These are phyloP conservation scores for Suhomyces wounanorum DNA, from an alignment of 1,139 yeast genomes.

Conservation along the genomic window DNA sequence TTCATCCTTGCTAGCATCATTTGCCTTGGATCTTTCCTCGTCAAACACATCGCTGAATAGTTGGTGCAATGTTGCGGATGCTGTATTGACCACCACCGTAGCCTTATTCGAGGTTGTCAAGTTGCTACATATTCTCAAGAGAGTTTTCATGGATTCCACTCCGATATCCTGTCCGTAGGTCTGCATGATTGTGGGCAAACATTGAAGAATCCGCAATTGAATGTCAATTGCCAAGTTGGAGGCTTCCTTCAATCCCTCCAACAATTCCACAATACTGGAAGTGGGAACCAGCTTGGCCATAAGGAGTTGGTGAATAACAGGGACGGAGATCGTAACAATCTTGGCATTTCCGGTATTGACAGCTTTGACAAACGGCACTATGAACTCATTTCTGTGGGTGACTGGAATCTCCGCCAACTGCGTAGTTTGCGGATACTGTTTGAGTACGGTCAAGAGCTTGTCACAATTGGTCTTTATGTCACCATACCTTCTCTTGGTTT, in stretches of 20 bases:
- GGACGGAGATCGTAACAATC: constrained; percentile 60
- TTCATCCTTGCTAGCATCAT: constrained; percentile 7
- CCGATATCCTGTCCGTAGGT: constrained; percentile 56
- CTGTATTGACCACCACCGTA: constrained; percentile 84
- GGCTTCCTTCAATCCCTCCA: constrained; percentile 72
- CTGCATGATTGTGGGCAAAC: constrained; percentile 74
- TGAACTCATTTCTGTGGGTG: constrained; percentile 51
- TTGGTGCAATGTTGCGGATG: constrained; percentile 90
- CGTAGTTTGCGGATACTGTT: constrained; percentile 24
- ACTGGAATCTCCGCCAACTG: constrained; percentile 25
- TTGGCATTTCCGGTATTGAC: constrained; percentile 77
- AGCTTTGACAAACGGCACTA: constrained; percentile 70
- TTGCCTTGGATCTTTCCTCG: constrained; percentile 8
- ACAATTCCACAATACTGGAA: constrained; percentile 51
- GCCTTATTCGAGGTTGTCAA: constrained; percentile 70
- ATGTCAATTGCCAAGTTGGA: constrained; percentile 77
- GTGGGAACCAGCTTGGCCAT: constrained; percentile 42
- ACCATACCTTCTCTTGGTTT: constrained; percentile 67
- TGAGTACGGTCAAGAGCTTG: constrained; percentile 52
- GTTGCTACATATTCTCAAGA: constrained; percentile 71
- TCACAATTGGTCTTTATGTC: constrained; percentile 73
- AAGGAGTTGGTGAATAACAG: constrained; percentile 19
- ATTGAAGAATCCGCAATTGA: constrained; percentile 84
- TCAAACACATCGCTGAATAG: constrained; percentile 77
- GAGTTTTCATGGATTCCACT: constrained; percentile 57